These are phyloP conservation scores for Mortierella sp. DNA, from an alignment of 371 early-diverging fungal species.

Conservation along the genomic window DNA sequence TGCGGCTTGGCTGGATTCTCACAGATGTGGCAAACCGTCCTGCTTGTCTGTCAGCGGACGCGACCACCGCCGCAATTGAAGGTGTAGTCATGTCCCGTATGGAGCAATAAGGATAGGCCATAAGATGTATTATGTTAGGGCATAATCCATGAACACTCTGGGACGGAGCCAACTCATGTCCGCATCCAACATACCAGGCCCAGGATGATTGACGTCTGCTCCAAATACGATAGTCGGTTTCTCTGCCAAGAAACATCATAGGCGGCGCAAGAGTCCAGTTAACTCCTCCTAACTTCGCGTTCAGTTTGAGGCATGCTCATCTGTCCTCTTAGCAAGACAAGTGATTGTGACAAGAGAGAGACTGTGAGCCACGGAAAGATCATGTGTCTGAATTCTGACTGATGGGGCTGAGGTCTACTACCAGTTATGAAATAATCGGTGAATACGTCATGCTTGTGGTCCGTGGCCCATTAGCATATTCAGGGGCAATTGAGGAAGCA, in stretches of 20 bases:
- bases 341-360: too few relatives aligned
- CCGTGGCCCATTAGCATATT: too few relatives aligned
- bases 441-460: too few relatives aligned
- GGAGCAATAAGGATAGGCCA: not conserved
- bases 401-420: too few relatives aligned
- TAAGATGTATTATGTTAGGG: not conserved
- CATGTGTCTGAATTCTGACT: too few relatives aligned
- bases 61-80: conserved; percentile 92
- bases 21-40: conserved; percentile 86
- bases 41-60: conserved; percentile 86
- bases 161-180: too few relatives aligned
- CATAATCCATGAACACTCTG: not conserved
- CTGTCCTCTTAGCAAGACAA: too few relatives aligned
- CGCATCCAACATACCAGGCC: conserved; percentile 63
- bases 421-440: too few relatives aligned
- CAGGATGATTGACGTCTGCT: conserved; percentile 94
- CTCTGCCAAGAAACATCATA: conserved; percentile 75
- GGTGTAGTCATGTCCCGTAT: conserved; percentile 67
- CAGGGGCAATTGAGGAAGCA: too few relatives aligned
- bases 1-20: conserved; percentile 82
- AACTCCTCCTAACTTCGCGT: conserved; percentile 88
- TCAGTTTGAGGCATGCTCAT: conserved; percentile 91
- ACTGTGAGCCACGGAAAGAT: too few relatives aligned
- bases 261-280: conserved; percentile 69
- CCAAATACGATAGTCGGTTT: conserved; percentile 93